Conservation (phyloP, 208 protist species). For the Wallacemonas collosoma region DNA sequence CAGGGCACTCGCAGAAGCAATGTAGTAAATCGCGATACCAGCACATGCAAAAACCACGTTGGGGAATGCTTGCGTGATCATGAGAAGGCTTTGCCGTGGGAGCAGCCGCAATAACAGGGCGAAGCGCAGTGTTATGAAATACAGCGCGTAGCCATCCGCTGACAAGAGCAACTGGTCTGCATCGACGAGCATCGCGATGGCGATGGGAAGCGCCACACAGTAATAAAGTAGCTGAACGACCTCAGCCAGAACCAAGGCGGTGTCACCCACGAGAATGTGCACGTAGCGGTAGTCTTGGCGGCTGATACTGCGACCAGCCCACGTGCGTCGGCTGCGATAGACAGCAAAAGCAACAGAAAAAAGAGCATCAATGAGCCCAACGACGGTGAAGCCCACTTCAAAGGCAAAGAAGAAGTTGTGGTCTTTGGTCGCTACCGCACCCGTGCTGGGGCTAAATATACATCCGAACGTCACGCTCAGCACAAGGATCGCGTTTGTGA, state of each 20-base stretch:
- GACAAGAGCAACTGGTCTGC: conserved; percentile 39
- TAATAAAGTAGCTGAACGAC: conserved; percentile 71
- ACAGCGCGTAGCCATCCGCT: conserved; percentile 52
- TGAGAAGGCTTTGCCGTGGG: conserved; percentile 54
- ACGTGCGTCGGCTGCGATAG: conserved; percentile 47
- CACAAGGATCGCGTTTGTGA: conserved; percentile 50
- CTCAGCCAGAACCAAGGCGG: conserved; percentile 57
- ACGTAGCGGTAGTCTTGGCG: conserved; percentile 28
- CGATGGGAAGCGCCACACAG: conserved; percentile 45
- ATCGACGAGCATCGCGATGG: conserved; percentile 58
- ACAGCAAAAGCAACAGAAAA: conserved; percentile 47
- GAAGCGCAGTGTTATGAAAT: conserved; percentile 70
- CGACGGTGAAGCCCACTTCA: conserved; percentile 53
- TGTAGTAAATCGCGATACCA: conserved; percentile 54
- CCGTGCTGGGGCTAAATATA: conserved; percentile 55
- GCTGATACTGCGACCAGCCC: conserved; percentile 28
- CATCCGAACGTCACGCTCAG: conserved; percentile 57
- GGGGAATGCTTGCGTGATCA: conserved; percentile 28
- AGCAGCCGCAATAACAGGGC: conserved; percentile 63
- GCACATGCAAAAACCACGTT: conserved; percentile 33
- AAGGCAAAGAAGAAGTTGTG: conserved; percentile 63
- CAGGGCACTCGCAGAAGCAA: conserved; percentile 55
- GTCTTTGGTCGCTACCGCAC: conserved; percentile 30
- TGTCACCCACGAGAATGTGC: conserved; percentile 53
- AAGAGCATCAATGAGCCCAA: conserved; percentile 50